Evolutionary conservation across 2,329 filamentous ascomycete genomes (phyloP).

Genomic region (Cylindrodendrum hubeiense): DNA sequence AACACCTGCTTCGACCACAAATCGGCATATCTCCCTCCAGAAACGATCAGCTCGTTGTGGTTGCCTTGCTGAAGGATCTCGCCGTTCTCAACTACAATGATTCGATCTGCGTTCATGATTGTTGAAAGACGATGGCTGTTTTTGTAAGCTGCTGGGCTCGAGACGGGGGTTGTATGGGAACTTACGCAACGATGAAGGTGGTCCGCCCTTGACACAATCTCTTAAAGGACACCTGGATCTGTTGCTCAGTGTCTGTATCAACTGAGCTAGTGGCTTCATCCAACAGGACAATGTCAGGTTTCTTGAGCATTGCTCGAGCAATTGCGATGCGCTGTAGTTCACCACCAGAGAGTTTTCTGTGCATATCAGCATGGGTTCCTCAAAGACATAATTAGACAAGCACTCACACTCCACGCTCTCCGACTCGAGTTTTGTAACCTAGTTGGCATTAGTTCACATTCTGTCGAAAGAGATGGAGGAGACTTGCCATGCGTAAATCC

Average conservation of each 20-base stretch:
- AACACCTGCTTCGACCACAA: constrained; percentile 75
- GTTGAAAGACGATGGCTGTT: constrained; percentile 76
- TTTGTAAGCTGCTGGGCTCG: constrained; percentile 20
- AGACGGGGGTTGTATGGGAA: not conserved
- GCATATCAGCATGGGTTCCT: constrained; percentile 33
- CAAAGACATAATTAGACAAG: not conserved
- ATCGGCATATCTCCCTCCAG: constrained; percentile 72
- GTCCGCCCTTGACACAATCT: constrained; percentile 71
- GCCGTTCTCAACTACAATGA: constrained; percentile 74
- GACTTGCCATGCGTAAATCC: constrained; percentile 62
- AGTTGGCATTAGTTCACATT: constrained; percentile 21
- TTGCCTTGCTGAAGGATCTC: constrained; percentile 73
- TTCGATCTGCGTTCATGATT: constrained; percentile 76
- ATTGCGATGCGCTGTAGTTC: constrained; percentile 77
- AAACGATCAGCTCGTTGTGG: constrained; percentile 69
- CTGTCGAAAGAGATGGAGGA: not conserved
- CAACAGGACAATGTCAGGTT: constrained; percentile 80
- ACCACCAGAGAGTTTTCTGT: constrained; percentile 73
- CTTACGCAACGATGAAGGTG: constrained; percentile 75
- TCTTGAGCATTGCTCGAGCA: constrained; percentile 78
- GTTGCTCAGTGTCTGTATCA: constrained; percentile 76
- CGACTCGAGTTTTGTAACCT: constrained; percentile 64
- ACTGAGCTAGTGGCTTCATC: constrained; percentile 86
- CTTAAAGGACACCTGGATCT: constrained; percentile 73
- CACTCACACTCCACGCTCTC: constrained; percentile 62